phyloP scores from a whole-genome alignment of 176 grass and related monocot species.

The Aegilops sharonensis region DNA sequence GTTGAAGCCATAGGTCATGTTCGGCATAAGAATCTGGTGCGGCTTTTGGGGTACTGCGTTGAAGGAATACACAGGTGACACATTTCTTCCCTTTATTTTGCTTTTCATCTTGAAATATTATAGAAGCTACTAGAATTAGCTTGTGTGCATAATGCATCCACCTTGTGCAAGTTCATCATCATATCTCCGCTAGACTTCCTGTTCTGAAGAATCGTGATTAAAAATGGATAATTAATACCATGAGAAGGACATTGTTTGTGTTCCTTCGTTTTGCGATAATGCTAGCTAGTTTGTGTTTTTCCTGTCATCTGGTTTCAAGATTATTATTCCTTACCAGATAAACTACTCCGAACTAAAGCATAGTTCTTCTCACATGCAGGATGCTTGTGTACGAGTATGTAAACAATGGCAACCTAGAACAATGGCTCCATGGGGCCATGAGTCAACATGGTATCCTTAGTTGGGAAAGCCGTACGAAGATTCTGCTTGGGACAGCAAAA shows the following conservation, averaged over 20 bases:
- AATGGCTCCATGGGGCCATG: slow-evolving; percentile 93
- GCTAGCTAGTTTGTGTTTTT: not conserved
- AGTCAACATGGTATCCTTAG: slow-evolving; percentile 61
- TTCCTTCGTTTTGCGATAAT: not conserved
- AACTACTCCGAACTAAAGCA: not conserved
- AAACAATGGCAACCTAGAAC: slow-evolving; percentile 96
- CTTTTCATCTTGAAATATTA: not conserved
- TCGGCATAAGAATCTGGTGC: slow-evolving; percentile 90
- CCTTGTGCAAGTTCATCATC: slow-evolving; percentile 9
- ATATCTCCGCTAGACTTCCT: not conserved
- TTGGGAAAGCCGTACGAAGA: slow-evolving; percentile 91
- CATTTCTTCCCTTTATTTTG: slow-evolving; percentile 29
- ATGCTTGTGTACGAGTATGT: slow-evolving; percentile 99
- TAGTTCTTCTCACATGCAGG: slow-evolving; percentile 39
- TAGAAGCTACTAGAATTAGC: slow-evolving; percentile 9
- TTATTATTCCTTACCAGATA: slow-evolving; percentile 8
- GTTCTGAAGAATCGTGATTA: not conserved
- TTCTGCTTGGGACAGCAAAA: slow-evolving; percentile 90
- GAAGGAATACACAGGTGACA: slow-evolving; percentile 90
- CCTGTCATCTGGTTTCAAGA: not conserved
- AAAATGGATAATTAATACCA: not conserved
- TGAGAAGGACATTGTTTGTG: not conserved
- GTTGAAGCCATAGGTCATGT: slow-evolving; percentile 98
- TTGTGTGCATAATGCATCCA: not conserved
- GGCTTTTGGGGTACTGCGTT: slow-evolving; percentile 87